Percentiles rank a stretch among this genome's conserved stretches.
These are phyloP conservation scores for Candida nitratophila DNA, from an alignment of 805 yeast genomes.

Conservation along the genomic window DNA sequence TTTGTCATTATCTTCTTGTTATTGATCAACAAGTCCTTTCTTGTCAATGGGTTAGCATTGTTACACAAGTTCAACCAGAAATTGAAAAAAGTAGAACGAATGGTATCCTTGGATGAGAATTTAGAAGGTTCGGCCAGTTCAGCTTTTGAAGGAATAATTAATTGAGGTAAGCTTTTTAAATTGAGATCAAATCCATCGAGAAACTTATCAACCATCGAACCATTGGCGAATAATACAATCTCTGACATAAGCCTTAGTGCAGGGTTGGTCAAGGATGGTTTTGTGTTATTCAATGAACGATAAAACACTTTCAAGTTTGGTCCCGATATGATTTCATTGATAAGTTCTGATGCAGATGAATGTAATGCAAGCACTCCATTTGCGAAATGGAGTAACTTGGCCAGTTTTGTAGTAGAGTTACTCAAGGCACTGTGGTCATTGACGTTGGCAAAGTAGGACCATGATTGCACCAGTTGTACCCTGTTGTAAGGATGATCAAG, in stretches of 20 bases:
- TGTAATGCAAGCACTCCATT: conserved; percentile 9
- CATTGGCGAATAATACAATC: conserved; percentile 42
- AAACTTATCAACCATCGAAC: conserved; percentile 48
- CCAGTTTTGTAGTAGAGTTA: conserved; percentile 33
- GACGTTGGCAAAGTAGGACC: conserved; percentile 36
- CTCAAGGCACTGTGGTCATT: conserved; percentile 49
- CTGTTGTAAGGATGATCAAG: conserved; percentile 23
- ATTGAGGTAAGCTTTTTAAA: conserved; percentile 51
- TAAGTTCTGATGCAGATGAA: conserved; percentile 29
- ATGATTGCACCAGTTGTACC: conserved; percentile 29
- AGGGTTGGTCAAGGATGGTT: conserved; percentile 56
- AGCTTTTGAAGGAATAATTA: conserved; percentile 44
- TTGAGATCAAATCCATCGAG: conserved; percentile 63
- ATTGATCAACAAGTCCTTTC: conserved; percentile 58
- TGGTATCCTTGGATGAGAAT: conserved; percentile 31
- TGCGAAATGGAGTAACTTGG: conserved; percentile 27
- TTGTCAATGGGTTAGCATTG: conserved; percentile 41
- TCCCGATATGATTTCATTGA: conserved; percentile 44
- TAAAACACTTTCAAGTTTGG: conserved; percentile 58
- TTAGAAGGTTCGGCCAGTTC: conserved; percentile 35
- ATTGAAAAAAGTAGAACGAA: conserved; percentile 52
- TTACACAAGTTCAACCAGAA: conserved; percentile 54
- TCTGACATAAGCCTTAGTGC: conserved; percentile 49
- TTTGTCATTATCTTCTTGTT: conserved; percentile 53
- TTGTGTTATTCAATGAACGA: conserved; percentile 53